These are phyloP conservation scores for Neurospora intermedia DNA, from an alignment of 495 filamentous ascomycete species.

Conservation along the genomic window DNA sequence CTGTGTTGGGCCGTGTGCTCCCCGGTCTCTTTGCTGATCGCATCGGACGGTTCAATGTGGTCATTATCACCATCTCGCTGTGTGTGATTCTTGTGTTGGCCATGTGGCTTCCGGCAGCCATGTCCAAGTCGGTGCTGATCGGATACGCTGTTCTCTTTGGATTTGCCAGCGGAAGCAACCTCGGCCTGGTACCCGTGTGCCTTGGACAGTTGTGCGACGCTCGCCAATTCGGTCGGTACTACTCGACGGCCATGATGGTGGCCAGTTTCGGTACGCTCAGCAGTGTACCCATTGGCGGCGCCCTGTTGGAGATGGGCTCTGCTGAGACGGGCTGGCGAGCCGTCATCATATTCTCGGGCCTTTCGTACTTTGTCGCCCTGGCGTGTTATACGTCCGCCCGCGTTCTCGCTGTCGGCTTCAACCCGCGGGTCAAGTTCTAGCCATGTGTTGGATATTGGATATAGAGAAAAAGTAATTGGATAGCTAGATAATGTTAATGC, in stretches of 20 bases:
- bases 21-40: constrained; percentile 63
- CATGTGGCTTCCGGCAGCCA: constrained; percentile 69
- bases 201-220: constrained; percentile 85
- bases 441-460: background rate
- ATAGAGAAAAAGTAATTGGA: background rate
- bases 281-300: constrained; percentile 79
- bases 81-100: constrained; percentile 60
- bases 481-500: background rate
- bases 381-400: constrained; percentile 52
- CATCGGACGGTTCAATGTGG: constrained; percentile 40
- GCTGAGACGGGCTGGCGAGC: constrained; percentile 45
- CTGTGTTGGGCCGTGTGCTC: constrained; percentile 55
- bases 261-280: constrained; percentile 83
- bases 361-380: constrained; percentile 50
- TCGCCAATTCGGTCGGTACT: constrained; percentile 75
- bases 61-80: constrained; percentile 44
- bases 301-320: constrained; percentile 41
- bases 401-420: constrained; percentile 59
- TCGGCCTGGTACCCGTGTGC: constrained; percentile 78
- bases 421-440: constrained; percentile 38
- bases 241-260: constrained; percentile 77
- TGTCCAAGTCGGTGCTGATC: constrained; percentile 49
- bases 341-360: constrained; percentile 56
- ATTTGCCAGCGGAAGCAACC: constrained; percentile 74
- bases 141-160: constrained; percentile 73